Conservation (phyloP, 257 asterid species). For the Thymus quinquecostatus region DNA sequence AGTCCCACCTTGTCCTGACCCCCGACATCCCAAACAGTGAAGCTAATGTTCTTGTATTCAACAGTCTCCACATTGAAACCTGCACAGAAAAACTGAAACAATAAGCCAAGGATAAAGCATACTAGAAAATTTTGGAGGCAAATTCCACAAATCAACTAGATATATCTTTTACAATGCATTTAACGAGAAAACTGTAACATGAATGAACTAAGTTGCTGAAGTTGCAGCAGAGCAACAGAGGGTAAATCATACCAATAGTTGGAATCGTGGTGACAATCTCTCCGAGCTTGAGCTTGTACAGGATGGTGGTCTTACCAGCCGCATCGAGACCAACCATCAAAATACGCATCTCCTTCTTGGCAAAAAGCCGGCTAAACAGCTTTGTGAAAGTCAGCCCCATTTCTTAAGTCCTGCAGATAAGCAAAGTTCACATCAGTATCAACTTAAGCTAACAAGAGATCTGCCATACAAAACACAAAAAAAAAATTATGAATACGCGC, state of each 20-base stretch:
- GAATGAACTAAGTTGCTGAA: background rate
- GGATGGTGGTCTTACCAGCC: conserved; percentile 95
- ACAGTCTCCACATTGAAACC: conserved; percentile 93
- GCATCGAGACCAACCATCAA: conserved; percentile 96
- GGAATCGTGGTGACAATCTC: conserved; percentile 94
- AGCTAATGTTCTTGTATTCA: conserved; percentile 88
- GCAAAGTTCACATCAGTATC: background rate
- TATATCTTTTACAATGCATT: too few species aligned
- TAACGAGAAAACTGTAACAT: too few species aligned
- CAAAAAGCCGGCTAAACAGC: conserved; percentile 86
- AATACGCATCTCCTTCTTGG: conserved; percentile 93
- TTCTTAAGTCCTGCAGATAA: conserved; percentile 40
- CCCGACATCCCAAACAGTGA: conserved; percentile 95
- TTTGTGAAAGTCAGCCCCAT: conserved; percentile 85
- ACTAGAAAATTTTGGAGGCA: conserved; percentile 2
- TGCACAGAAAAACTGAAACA: conserved; percentile 30
- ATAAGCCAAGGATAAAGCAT: background rate
- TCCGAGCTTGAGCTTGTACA: conserved; percentile 97
- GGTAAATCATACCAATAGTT: conserved; percentile 72
- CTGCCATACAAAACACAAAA: background rate
- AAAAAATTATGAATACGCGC: background rate
- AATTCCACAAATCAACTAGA: background rate
- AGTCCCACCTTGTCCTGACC: conserved; percentile 84
- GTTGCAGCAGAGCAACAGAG: conserved; percentile 27
- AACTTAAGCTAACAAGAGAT: background rate